phyloP scores from a whole-genome alignment of 1,284 basidiomycete genomes.

The Tilletiopsis washingtonensis region DNA sequence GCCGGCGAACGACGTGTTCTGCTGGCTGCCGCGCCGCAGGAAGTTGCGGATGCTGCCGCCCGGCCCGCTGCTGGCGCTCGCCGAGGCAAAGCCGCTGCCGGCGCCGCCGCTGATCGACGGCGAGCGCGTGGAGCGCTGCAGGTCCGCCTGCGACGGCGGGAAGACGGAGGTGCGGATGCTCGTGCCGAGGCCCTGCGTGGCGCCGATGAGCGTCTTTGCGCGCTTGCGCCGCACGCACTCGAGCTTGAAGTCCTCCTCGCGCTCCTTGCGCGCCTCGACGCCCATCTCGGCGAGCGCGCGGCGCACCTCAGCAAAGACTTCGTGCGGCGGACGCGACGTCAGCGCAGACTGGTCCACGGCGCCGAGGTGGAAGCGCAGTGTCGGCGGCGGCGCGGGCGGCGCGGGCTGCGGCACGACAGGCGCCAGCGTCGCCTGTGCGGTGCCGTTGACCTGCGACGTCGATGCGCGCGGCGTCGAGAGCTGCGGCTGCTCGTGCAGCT shows the following conservation, averaged over 20 bases:
- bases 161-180: slow-evolving; percentile 40
- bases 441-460: slow-evolving; percentile 3
- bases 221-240: slow-evolving; percentile 43
- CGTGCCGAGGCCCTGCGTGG: slow-evolving; percentile 31
- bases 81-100: slow-evolving; percentile 9
- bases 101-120: slow-evolving; percentile 2
- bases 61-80: slow-evolving; percentile 14
- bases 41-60: slow-evolving; percentile 29
- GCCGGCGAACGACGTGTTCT: slow-evolving; percentile 6
- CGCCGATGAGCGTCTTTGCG: slow-evolving; percentile 32
- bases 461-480: slow-evolving; percentile 33
- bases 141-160: slow-evolving; percentile 36
- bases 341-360: slow-evolving; percentile 86
- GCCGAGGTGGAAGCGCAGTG: slow-evolving; percentile 75
- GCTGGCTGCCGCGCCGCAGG: slow-evolving; percentile 25
- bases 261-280: slow-evolving; percentile 68
- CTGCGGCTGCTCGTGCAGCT: slow-evolving; percentile 11
- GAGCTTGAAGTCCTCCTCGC: slow-evolving; percentile 62
- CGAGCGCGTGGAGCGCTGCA: slow-evolving; percentile 24
- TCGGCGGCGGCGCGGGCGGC: too few relatives aligned
- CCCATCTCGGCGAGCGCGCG: slow-evolving; percentile 80
- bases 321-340: slow-evolving; percentile 71
- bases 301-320: slow-evolving; percentile 77
- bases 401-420: too few relatives aligned
- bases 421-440: neutral